Evolutionary conservation across 129 eudicot species (phyloP).

Genomic region (Saussurea involucrata): DNA sequence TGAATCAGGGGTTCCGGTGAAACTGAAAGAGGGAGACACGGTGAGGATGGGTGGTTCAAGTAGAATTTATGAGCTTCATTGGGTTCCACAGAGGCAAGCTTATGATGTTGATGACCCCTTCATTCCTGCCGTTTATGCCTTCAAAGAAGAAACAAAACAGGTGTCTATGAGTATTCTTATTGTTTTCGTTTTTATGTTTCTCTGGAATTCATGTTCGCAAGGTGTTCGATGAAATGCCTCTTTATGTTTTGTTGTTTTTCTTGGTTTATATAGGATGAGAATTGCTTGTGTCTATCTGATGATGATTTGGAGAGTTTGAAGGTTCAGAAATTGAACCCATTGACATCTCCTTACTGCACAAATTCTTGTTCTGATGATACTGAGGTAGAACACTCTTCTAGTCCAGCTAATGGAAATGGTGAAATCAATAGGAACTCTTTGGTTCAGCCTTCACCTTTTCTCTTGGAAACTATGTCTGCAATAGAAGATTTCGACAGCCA

Average conservation of each 20-base stretch:
- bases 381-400: background rate
- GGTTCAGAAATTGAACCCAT: conserved; percentile 19
- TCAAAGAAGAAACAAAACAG: conserved; percentile 40
- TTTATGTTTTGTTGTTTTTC: background rate
- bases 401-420: background rate
- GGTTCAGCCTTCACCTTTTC: conserved; percentile 11
- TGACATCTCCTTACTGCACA: conserved; percentile 11
- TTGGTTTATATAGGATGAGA: conserved; percentile 45
- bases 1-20: conserved; percentile 51
- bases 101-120: conserved; percentile 51
- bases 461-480: conserved; percentile 4
- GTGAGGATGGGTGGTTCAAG: conserved; percentile 78
- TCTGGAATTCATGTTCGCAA: background rate
- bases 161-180: conserved; percentile 24
- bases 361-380: conserved; percentile 14
- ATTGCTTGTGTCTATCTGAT: conserved; percentile 6
- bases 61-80: conserved; percentile 71
- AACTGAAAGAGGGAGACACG: conserved; percentile 64
- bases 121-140: conserved; percentile 37
- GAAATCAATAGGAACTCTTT: background rate
- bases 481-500: background rate
- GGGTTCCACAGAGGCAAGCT: conserved; percentile 68
- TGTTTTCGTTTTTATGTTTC: background rate
- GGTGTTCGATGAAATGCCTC: conserved; percentile 26
- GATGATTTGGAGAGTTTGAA: conserved; percentile 32